phyloP scores from a whole-genome alignment of 768 basidiomycete species.

The Termitomyces sp. region DNA sequence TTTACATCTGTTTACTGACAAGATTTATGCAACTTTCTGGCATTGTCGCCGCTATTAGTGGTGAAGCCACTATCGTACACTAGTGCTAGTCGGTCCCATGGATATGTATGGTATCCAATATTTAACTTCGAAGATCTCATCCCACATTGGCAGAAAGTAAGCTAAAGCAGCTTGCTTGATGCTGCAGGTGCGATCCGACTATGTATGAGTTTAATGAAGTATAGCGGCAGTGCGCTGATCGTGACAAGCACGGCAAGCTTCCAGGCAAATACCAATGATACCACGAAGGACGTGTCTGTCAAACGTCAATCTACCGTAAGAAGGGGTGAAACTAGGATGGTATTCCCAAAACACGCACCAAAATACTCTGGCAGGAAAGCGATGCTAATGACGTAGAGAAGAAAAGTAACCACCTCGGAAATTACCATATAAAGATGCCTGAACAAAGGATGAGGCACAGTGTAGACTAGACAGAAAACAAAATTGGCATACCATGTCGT shows the following conservation, averaged over 20 bases:
- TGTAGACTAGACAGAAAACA: background rate
- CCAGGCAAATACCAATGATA: slow-evolving; percentile 85
- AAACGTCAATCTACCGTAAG: slow-evolving; percentile 5
- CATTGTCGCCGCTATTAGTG: too few relatives aligned
- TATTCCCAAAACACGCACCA: slow-evolving; percentile 47
- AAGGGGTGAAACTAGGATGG: background rate
- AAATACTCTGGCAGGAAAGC: slow-evolving; percentile 96
- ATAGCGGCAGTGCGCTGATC: slow-evolving; percentile 88
- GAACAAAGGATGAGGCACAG: background rate
- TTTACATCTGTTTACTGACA: too few relatives aligned
- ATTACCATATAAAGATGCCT: slow-evolving; percentile 97
- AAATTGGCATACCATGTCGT: slow-evolving; percentile 76
- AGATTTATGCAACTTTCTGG: too few relatives aligned
- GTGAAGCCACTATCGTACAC: too few relatives aligned
- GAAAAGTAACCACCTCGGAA: slow-evolving; percentile 82
- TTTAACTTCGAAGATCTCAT: background rate
- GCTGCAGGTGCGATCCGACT: slow-evolving; percentile 87
- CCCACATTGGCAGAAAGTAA: background rate
- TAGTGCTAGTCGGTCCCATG: background rate
- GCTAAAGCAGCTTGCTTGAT: slow-evolving; percentile 82
- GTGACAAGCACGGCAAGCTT: slow-evolving; percentile 95
- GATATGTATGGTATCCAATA: slow-evolving; percentile 6
- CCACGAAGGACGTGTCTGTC: slow-evolving; percentile 86
- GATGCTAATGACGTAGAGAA: slow-evolving; percentile 88
- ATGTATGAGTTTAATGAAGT: slow-evolving; percentile 83